Percentiles rank a stretch among this genome's conserved stretches.
phyloP scores from a whole-genome alignment of 345 rosid species.

The Brassica carinata region DNA sequence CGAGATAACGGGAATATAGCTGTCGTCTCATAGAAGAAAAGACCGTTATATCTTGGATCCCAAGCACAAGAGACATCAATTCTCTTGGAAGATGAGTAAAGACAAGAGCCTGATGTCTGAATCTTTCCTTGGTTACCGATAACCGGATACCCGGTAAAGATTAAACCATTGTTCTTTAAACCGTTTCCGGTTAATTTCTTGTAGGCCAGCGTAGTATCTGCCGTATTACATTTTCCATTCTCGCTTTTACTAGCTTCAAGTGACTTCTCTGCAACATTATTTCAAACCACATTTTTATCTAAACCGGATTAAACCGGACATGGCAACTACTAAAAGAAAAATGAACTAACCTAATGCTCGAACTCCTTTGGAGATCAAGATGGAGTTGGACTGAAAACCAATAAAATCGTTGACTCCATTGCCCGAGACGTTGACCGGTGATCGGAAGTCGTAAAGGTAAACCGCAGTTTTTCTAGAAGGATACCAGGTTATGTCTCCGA shows the following conservation, averaged over 20 bases:
- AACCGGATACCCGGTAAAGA: slow-evolving; percentile 80
- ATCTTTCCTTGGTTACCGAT: slow-evolving; percentile 79
- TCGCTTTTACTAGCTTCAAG: slow-evolving; percentile 52
- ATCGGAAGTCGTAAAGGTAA: slow-evolving; percentile 70
- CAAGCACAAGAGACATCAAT: slow-evolving; percentile 62
- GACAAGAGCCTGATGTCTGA: slow-evolving; percentile 83
- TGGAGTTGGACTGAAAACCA: slow-evolving; percentile 69
- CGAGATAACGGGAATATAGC: slow-evolving; percentile 59
- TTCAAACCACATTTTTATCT: neutral
- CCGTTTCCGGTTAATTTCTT: slow-evolving; percentile 75
- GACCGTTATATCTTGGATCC: slow-evolving; percentile 78
- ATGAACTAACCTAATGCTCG: slow-evolving; percentile 60
- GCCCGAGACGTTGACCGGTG: slow-evolving; percentile 52
- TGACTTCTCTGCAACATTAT: slow-evolving; percentile 56
- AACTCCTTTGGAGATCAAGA: slow-evolving; percentile 56
- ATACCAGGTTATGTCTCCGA: slow-evolving; percentile 88
- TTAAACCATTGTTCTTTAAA: slow-evolving; percentile 60
- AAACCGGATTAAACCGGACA: slow-evolving; percentile 13
- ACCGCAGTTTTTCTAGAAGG: slow-evolving; percentile 73
- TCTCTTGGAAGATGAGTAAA: slow-evolving; percentile 55
- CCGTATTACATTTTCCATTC: slow-evolving; percentile 61
- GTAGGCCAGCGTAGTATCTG: slow-evolving; percentile 50
- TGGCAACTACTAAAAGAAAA: neutral
- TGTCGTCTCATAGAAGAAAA: slow-evolving; percentile 74
- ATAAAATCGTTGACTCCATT: slow-evolving; percentile 69